Evolutionary conservation across 2,329 filamentous ascomycete genomes (phyloP).

Genomic region (Fusarium sp.): DNA sequence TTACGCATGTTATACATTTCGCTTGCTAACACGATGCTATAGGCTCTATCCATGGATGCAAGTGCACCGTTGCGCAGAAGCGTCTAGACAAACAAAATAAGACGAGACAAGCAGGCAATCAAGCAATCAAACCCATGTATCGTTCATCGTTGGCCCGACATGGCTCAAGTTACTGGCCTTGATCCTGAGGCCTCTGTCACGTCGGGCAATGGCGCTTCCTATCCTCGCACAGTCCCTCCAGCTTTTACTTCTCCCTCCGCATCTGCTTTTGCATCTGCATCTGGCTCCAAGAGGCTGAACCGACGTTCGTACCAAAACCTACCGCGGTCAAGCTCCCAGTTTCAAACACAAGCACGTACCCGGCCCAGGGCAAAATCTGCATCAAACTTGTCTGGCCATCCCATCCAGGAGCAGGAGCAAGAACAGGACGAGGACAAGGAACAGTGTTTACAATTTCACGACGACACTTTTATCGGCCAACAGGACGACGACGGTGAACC

Average conservation of each 20-base stretch:
- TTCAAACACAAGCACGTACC: constrained; percentile 20
- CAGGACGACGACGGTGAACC: constrained; percentile 22
- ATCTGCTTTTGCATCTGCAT: constrained; percentile 7
- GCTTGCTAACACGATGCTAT: constrained; percentile 5
- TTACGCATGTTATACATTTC: not conserved
- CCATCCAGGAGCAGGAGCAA: constrained; percentile 18
- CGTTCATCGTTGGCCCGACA: constrained; percentile 37
- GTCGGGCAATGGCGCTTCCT: constrained; percentile 36
- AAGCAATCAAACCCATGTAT: constrained; percentile 10
- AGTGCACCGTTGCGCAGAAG: constrained; percentile 39
- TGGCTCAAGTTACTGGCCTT: constrained; percentile 40
- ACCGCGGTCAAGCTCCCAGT: constrained; percentile 2
- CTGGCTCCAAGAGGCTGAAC: constrained; percentile 6
- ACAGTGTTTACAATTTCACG: constrained; percentile 30
- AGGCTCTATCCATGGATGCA: constrained; percentile 40
- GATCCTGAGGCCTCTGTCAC: constrained; percentile 38
- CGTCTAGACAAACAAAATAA: constrained; percentile 2
- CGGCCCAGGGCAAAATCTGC: constrained; percentile 42
- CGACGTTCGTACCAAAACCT: constrained; percentile 15
- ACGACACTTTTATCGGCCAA: constrained; percentile 36
- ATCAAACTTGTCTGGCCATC: constrained; percentile 36
- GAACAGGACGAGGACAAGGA: constrained; percentile 1
- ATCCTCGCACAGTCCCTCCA: constrained; percentile 30
- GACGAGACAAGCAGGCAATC: not conserved
- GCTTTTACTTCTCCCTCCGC: constrained; percentile 16